These are phyloP conservation scores for Plasmodium blacklocki DNA, from an alignment of 169 alveolate genomes.

Conservation along the genomic window DNA sequence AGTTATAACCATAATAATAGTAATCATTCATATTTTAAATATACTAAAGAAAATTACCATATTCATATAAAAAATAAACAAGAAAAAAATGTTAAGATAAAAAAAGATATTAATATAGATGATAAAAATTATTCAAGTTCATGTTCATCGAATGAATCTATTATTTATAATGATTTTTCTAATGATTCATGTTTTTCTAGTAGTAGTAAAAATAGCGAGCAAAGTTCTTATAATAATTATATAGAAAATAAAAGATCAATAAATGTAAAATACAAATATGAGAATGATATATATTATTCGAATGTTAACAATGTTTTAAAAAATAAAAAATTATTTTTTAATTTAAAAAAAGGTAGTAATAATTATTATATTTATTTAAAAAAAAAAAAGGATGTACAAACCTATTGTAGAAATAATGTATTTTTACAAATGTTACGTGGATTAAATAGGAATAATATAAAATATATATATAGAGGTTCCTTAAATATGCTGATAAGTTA, in stretches of 20 bases:
- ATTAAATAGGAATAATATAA: constrained; percentile 7
- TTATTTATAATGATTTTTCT: constrained; percentile 4
- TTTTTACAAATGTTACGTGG: constrained; percentile 51
- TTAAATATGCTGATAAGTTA: constrained; percentile 70
- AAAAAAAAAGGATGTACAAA: constrained; percentile 31
- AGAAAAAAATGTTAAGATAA: not conserved
- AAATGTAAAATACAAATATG: constrained; percentile 1
- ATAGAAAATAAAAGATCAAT: not conserved
- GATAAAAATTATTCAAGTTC: not conserved
- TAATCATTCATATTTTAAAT: too few relatives aligned
- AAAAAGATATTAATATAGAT: not conserved
- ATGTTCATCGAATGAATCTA: not conserved
- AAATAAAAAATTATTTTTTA: constrained; percentile 9
- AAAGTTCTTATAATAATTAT: not conserved
- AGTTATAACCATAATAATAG: too few relatives aligned
- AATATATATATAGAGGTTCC: constrained; percentile 61
- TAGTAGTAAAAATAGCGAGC: not conserved
- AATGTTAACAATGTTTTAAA: constrained; percentile 24
- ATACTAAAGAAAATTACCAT: not conserved
- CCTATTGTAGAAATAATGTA: constrained; percentile 28
- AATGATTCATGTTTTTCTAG: constrained; percentile 13
- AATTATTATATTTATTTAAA: constrained; percentile 40
- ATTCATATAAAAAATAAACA: not conserved
- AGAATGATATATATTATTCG: not conserved
- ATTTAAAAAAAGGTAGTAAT: not conserved